These are phyloP conservation scores for Plasmodium berghei DNA, from an alignment of 169 alveolate genomes.

Conservation along the genomic window DNA sequence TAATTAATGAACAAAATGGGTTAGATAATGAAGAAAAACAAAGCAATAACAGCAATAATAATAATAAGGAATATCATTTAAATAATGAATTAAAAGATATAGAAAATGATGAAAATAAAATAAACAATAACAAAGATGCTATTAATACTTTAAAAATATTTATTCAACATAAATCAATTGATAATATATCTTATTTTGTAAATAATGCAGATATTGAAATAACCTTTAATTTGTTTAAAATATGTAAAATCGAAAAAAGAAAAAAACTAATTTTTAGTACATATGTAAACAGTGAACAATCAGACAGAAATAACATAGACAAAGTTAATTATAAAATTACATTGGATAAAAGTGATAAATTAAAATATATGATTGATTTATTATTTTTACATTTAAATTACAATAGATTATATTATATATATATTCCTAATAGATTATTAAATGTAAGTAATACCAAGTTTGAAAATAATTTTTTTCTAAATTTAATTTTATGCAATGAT, in stretches of 20 bases:
- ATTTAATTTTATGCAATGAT: constrained; percentile 40
- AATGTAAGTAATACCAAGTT: constrained; percentile 10
- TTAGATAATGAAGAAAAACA: constrained; percentile 22
- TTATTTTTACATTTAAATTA: constrained; percentile 67
- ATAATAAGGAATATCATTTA: neutral
- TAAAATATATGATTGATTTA: constrained; percentile 64
- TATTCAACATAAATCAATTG: constrained; percentile 55
- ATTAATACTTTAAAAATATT: constrained; percentile 36
- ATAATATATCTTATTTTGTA: constrained; percentile 48
- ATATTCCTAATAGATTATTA: constrained; percentile 37
- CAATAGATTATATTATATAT: constrained; percentile 53
- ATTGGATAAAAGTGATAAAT: constrained; percentile 33
- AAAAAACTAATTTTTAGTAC: constrained; percentile 63
- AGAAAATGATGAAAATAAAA: constrained; percentile 17
- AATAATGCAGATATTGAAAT: constrained; percentile 37
- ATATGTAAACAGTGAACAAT: constrained; percentile 17
- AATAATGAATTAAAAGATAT: neutral
- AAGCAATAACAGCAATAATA: neutral
- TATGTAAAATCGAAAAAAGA: constrained; percentile 12
- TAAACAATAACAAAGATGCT: constrained; percentile 8
- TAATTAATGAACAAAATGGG: neutral
- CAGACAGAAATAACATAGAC: neutral
- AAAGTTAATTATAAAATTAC: constrained; percentile 51
- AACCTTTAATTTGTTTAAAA: constrained; percentile 47
- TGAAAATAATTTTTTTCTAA: constrained; percentile 28